Conservation (phyloP, 2,329 filamentous ascomycete species). For the Dactylellina sp. region DNA sequence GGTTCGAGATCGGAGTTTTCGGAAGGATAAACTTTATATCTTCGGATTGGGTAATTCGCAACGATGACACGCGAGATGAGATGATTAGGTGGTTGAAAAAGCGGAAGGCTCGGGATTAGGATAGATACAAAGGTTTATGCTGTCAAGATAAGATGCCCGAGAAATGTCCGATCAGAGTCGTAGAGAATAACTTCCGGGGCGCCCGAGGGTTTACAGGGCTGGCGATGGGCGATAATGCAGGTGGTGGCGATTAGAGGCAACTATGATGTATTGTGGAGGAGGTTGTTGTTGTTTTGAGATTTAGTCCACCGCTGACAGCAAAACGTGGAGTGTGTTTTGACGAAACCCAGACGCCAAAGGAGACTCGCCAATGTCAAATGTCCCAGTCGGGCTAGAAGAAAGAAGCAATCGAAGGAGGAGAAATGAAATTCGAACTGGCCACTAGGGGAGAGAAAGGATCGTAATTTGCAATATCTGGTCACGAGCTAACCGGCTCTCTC, state of each 20-base stretch:
- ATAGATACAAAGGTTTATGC: conserved; percentile 1
- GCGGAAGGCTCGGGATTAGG: conserved; percentile 18
- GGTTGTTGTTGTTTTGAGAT: conserved; percentile 39
- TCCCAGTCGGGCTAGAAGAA: conserved; percentile 5
- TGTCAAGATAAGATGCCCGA: neutral
- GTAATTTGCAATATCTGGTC: conserved; percentile 24
- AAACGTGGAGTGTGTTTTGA: conserved; percentile 20
- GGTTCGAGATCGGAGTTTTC: neutral
- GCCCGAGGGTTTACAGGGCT: conserved; percentile 7
- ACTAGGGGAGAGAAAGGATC: conserved; percentile 9
- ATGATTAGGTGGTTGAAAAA: conserved; percentile 15
- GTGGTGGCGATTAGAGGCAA: conserved; percentile 19
- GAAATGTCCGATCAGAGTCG: neutral
- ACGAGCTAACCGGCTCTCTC: conserved; percentile 17
- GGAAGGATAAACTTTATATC: conserved; percentile 5
- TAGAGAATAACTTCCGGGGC: conserved; percentile 10
- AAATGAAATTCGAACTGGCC: conserved; percentile 3
- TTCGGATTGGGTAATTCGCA: conserved; percentile 5
- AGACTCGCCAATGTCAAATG: conserved; percentile 16
- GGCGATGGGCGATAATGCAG: conserved; percentile 25
- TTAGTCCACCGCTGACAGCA: conserved; percentile 18
- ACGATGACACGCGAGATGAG: conserved; percentile 22
- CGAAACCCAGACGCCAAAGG: conserved; percentile 8
- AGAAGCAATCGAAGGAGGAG: conserved; percentile 14
- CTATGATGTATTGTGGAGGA: conserved; percentile 18